Conservation (phyloP, 306 rosid species). For the Cucumis hystrix region DNA sequence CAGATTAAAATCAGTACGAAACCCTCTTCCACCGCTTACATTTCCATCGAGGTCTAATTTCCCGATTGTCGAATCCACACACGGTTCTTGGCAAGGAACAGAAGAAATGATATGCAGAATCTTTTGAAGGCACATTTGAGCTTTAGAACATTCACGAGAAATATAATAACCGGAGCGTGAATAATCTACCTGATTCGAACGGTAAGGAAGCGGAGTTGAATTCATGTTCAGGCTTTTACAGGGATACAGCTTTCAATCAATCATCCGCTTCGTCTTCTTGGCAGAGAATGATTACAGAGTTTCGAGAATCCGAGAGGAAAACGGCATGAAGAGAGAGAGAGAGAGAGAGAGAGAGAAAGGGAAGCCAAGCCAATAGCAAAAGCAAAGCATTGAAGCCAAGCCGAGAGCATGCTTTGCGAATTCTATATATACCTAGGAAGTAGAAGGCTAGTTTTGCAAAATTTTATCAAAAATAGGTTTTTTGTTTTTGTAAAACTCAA, state of each 20-base stretch:
- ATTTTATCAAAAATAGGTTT: not conserved
- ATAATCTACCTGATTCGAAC: slow-evolving; percentile 12
- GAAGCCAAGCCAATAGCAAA: not conserved
- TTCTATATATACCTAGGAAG: not conserved
- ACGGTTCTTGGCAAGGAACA: slow-evolving; percentile 6
- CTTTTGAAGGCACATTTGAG: slow-evolving; percentile 38
- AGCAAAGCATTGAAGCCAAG: not conserved
- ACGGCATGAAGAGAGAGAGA: not conserved
- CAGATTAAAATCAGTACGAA: slow-evolving; percentile 24
- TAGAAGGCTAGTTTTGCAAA: not conserved
- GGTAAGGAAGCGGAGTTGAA: not conserved
- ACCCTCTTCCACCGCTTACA: not conserved
- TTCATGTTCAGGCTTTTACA: slow-evolving; percentile 12
- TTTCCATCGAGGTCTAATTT: not conserved
- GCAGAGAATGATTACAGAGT: not conserved
- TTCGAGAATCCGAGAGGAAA: not conserved
- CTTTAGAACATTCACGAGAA: slow-evolving; percentile 21
- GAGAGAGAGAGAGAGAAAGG: not conserved
- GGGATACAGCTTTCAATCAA: not conserved
- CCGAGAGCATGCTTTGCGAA: not conserved
- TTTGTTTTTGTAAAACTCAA: too few relatives aligned
- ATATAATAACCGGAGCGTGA: not conserved
- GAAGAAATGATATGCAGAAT: slow-evolving; percentile 34
- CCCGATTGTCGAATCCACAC: not conserved
- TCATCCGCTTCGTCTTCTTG: not conserved